Evolutionary conservation across 2,329 filamentous ascomycete species (phyloP).

Genomic region (Fonsecaea pugnacius): DNA sequence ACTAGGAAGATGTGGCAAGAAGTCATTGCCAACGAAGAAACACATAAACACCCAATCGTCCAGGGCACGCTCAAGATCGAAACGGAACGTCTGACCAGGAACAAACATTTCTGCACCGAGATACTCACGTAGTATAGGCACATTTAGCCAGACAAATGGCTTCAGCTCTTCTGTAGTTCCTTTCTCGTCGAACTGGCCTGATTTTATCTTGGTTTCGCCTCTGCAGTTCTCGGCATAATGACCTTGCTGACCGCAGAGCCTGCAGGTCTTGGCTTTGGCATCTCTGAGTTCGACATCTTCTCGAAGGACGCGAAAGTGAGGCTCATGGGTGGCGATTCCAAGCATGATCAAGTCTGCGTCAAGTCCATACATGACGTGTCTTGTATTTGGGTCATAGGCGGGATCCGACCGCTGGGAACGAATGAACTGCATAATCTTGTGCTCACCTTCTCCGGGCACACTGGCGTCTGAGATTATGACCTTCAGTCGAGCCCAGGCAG

Average conservation of each 20-base stretch:
- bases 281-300: constrained; percentile 97
- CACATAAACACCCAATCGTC: constrained; percentile 99
- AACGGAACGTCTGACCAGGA: constrained; percentile 79
- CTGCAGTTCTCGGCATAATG: constrained; percentile 86
- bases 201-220: constrained; percentile 76
- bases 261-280: constrained; percentile 78
- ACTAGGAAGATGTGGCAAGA: constrained; percentile 94
- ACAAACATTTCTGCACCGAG: constrained; percentile 86
- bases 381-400: constrained; percentile 93
- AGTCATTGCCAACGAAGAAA: constrained; percentile 98
- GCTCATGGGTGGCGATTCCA: constrained; percentile 93
- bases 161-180: constrained; percentile 72
- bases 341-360: constrained; percentile 99
- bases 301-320: constrained; percentile 91
- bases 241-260: constrained; percentile 87
- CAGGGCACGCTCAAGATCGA: constrained; percentile 89
- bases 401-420: constrained; percentile 88
- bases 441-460: constrained; percentile 95
- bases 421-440: constrained; percentile 99
- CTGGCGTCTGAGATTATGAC: constrained; percentile 98
- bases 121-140: constrained; percentile 89
- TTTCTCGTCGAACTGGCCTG: constrained; percentile 81
- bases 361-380: constrained; percentile 96
- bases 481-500: constrained; percentile 93
- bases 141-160: constrained; percentile 98